A percentile compares a stretch with the other conserved stretches of the same genome.
Evolutionary conservation across 2,329 filamentous ascomycete genomes (phyloP).

Genomic region (Colletotrichum phormii): DNA sequence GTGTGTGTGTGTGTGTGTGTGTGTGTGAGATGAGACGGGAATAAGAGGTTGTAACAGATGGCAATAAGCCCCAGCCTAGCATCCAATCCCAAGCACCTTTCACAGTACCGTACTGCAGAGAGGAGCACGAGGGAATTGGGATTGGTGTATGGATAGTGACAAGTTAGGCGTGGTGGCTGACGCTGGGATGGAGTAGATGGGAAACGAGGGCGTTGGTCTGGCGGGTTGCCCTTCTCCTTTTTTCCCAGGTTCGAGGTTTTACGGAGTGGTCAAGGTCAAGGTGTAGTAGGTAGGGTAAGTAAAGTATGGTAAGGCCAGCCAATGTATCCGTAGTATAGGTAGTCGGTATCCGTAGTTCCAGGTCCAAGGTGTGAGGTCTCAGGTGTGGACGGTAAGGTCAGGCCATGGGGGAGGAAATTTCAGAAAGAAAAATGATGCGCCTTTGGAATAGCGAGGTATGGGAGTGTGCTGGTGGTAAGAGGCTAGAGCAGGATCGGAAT

Average conservation of each 20-base stretch:
- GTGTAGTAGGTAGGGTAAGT: background rate
- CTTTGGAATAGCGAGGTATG: background rate
- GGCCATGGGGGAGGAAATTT: background rate
- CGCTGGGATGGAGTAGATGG: slow-evolving; percentile 2
- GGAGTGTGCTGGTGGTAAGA: background rate
- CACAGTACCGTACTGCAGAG: too few relatives aligned
- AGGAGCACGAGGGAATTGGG: background rate
- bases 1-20: too few relatives aligned
- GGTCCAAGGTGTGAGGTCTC: background rate
- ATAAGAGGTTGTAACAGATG: background rate
- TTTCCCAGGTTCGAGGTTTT: background rate
- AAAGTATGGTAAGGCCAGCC: background rate
- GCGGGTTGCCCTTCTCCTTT: background rate
- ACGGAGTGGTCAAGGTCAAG: background rate
- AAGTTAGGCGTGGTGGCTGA: background rate
- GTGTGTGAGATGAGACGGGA: background rate
- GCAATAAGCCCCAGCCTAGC: background rate
- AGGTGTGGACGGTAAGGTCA: background rate
- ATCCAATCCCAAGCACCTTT: too few relatives aligned
- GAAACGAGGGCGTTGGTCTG: slow-evolving; percentile 1
- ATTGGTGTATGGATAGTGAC: background rate
- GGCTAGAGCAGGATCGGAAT: slow-evolving; percentile 1
- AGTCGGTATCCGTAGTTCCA: background rate
- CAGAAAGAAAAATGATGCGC: background rate
- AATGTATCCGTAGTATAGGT: background rate